A percentile compares a stretch with the other conserved stretches of the same genome.
phyloP scores from a whole-genome alignment of 352 stramenopile species.

The Pythium insidiosum region DNA sequence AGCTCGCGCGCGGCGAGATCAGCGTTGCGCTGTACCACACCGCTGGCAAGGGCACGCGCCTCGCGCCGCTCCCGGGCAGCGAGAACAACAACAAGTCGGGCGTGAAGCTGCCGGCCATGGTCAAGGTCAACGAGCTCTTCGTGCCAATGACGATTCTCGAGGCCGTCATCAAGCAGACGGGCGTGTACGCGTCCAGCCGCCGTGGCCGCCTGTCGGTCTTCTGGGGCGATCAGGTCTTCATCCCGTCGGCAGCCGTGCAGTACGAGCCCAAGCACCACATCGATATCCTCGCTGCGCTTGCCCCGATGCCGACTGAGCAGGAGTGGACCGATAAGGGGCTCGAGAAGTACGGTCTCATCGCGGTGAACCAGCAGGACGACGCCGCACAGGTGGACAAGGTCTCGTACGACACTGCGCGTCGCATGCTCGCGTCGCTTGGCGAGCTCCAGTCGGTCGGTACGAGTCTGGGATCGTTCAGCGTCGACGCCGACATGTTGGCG shows the following conservation, averaged over 20 bases:
- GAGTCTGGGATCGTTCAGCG: slow-evolving; percentile 94
- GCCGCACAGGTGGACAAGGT: slow-evolving; percentile 97
- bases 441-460: slow-evolving; percentile 94
- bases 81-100: slow-evolving; percentile 99
- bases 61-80: slow-evolving; percentile 93
- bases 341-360: slow-evolving; percentile 98
- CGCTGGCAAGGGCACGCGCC: slow-evolving; percentile 95
- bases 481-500: slow-evolving; percentile 89
- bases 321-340: slow-evolving; percentile 95
- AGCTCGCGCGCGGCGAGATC: slow-evolving; percentile 73
- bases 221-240: slow-evolving; percentile 99
- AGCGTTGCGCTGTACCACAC: slow-evolving; percentile 96
- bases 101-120: slow-evolving; percentile 95
- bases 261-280: slow-evolving; percentile 95
- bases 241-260: slow-evolving; percentile 89
- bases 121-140: slow-evolving; percentile 79
- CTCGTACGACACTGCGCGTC: slow-evolving; percentile 91
- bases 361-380: slow-evolving; percentile 90
- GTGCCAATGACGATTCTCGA: slow-evolving; percentile 97
- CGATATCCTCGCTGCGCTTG: slow-evolving; percentile 95
- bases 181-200: slow-evolving; percentile 93
- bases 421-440: slow-evolving; percentile 89
- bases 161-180: slow-evolving; percentile 97
- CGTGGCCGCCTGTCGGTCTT: slow-evolving; percentile 95
- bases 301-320: slow-evolving; percentile 87